Evolutionary conservation across 2,329 filamentous ascomycete species (phyloP), one percentile per base, ranked within the genome.

Genomic region (Xylariaceae sp.): DNA sequence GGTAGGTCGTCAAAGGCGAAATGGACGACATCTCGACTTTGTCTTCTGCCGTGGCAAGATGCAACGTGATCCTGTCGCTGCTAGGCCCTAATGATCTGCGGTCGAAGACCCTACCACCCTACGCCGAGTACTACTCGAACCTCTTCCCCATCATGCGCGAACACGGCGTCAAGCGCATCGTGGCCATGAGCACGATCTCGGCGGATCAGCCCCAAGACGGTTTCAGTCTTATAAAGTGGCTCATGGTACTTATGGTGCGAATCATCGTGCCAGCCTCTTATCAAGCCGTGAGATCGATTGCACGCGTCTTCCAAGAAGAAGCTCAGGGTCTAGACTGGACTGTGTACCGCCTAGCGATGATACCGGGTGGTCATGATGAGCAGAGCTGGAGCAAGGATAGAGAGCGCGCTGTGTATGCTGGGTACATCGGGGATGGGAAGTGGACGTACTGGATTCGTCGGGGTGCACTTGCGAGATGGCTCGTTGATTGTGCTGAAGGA

Each of bases 311-410:
- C 43, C 48, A 50, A 23, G 43, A 50, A 14, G 42, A 59, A 16
- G 52, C 48, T n/a, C n/a, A 46, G 7, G 45, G 44, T 1, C 7
- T 59, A 2, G 53, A 59, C 20, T 56, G 53, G 53, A 59, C 57
- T 1, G 9, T 59, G 19, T 56, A 53, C 40, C 53, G 57, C 20
- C 53, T 59, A 1, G 57, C 63, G 0, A 41, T 20, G 1, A 69
- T 74, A 2, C 66, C 67, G 0, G 71, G 71, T 0, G 64, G 48
- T 0, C 49, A 59, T 1, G 67, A 69, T 7, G 64, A 67, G 23
- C 55, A 50, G n/a, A 65, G 60, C 14, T 72, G 70, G 71, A 58
- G 43, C 19, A 51, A 41, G 7, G 68, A 73, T 20, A 55, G 71
- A 10, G 63, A 70, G 2, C 61, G 57, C 2, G 67, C 63, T 0